These are phyloP conservation scores for Phoenix dactylifera DNA, from an alignment of 176 grass and related monocot species.

Conservation along the genomic window DNA sequence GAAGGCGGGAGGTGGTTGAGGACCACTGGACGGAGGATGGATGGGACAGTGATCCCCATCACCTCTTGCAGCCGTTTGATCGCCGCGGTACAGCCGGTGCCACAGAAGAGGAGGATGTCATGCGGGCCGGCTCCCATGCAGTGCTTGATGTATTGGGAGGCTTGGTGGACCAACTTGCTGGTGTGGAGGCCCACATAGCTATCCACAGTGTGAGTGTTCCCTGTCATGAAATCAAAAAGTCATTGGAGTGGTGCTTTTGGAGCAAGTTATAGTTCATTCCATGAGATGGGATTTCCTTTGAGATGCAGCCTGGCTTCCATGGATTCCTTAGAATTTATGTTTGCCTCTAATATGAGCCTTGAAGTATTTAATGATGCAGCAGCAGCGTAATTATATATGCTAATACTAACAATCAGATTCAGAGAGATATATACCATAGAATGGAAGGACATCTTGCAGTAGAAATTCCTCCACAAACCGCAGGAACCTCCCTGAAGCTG, in stretches of 20 bases:
- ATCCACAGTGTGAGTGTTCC: constrained; percentile 78
- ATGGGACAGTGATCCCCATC: constrained; percentile 35
- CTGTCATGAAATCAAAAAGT: constrained; percentile 6
- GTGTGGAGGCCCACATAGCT: constrained; percentile 73
- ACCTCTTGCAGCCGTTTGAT: constrained; percentile 82
- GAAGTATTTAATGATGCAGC: no score
- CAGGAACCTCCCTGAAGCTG: constrained; percentile 64
- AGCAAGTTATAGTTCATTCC: no score
- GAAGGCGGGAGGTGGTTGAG: constrained; percentile 12
- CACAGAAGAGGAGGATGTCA: constrained; percentile 63
- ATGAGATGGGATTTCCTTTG: no score
- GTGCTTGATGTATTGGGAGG: constrained; percentile 53
- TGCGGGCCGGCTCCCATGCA: constrained; percentile 43
- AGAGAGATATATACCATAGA: constrained; percentile 39
- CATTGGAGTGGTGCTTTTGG: no score
- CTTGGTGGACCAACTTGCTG: constrained; percentile 44
- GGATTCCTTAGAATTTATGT: no score
- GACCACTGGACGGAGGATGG: constrained; percentile 18
- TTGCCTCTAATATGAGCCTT: no score
- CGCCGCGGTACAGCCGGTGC: constrained; percentile 50
- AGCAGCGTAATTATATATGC: no score
- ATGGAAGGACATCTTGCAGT: constrained; percentile 53
- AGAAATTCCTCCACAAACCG: constrained; percentile 68
- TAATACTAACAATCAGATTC: neutral
- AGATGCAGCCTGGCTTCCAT: no score